A percentile compares a stretch with the other conserved stretches of the same genome.
Evolutionary conservation across 2,329 filamentous ascomycete species (phyloP).

Genomic region (Zymoseptoria ardabiliae): DNA sequence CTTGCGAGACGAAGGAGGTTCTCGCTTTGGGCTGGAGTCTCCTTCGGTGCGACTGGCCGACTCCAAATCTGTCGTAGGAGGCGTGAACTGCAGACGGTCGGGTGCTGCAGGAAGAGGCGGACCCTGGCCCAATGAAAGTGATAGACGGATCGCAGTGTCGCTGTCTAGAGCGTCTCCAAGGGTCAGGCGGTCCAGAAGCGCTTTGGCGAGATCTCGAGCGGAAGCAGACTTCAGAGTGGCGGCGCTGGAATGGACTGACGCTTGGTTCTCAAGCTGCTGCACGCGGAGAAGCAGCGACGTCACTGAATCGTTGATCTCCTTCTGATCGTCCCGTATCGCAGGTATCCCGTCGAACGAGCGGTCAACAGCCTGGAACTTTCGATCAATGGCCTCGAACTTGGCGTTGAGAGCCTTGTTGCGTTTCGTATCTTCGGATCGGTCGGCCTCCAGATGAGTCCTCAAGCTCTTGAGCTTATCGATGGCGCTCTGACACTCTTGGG

Average conservation of each 20-base stretch:
- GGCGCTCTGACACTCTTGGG: neutral
- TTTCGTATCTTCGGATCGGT: neutral
- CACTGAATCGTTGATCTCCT: neutral
- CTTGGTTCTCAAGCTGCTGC: neutral
- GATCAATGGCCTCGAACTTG: conserved; percentile 28
- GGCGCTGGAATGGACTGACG: neutral
- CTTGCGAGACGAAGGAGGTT: neutral
- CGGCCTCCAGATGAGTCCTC: conserved; percentile 33
- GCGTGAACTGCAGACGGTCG: neutral
- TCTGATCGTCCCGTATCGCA: neutral
- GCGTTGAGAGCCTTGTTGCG: conserved; percentile 34
- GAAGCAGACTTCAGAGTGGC: neutral
- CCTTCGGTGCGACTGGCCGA: neutral
- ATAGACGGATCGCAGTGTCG: neutral
- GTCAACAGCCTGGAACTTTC: conserved; percentile 23
- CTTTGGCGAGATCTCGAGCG: neutral
- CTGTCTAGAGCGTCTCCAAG: neutral
- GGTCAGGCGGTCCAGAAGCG: neutral
- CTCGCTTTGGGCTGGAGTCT: neutral
- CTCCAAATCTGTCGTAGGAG: neutral
- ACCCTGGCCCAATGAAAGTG: neutral
- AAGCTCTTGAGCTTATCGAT: conserved; percentile 15
- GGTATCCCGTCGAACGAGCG: conserved; percentile 23
- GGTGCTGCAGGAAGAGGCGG: neutral
- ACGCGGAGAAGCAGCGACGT: neutral